Percentiles rank a stretch among this genome's conserved stretches.
Conservation (phyloP, 208 protist species). For the Trypanosoma theileri region DNA sequence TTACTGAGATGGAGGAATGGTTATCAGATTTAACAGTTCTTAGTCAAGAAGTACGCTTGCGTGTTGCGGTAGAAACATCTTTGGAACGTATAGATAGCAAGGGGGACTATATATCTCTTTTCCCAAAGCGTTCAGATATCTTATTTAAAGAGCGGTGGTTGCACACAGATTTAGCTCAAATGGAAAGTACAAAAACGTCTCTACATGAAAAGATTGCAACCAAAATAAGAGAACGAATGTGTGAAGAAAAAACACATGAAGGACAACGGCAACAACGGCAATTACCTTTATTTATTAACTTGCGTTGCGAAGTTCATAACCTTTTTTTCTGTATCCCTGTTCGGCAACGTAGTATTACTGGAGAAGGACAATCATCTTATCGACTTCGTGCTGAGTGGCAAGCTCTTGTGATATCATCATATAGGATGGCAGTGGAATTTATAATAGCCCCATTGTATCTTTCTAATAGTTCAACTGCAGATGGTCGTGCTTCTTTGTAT, state of each 20-base stretch:
- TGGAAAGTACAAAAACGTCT: background rate
- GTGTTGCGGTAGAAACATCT: background rate
- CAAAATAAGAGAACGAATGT: background rate
- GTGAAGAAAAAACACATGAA: background rate
- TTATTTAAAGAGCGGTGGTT: slow-evolving; percentile 4
- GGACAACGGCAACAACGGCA: background rate
- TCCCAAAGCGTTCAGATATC: background rate
- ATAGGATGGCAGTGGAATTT: slow-evolving; percentile 23
- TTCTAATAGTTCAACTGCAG: background rate
- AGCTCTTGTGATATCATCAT: background rate
- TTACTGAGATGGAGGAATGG: background rate
- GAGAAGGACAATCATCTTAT: background rate
- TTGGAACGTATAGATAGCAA: background rate
- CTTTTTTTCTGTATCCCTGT: slow-evolving; percentile 53
- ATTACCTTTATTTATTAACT: background rate
- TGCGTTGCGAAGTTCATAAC: slow-evolving; percentile 34
- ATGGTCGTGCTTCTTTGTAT: slow-evolving; percentile 9
- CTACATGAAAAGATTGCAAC: background rate
- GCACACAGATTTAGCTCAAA: background rate
- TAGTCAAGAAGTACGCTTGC: slow-evolving; percentile 10
- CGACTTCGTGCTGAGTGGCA: slow-evolving; percentile 8
- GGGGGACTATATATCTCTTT: background rate
- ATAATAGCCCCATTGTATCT: slow-evolving; percentile 27
- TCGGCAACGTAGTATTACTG: slow-evolving; percentile 9
- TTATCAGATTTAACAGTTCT: slow-evolving; percentile 18